A percentile compares a stretch with the other conserved stretches of the same genome.
Conservation (phyloP, 1,284 basidiomycete genomes). For the Moesziomyces parantarcticus region DNA sequence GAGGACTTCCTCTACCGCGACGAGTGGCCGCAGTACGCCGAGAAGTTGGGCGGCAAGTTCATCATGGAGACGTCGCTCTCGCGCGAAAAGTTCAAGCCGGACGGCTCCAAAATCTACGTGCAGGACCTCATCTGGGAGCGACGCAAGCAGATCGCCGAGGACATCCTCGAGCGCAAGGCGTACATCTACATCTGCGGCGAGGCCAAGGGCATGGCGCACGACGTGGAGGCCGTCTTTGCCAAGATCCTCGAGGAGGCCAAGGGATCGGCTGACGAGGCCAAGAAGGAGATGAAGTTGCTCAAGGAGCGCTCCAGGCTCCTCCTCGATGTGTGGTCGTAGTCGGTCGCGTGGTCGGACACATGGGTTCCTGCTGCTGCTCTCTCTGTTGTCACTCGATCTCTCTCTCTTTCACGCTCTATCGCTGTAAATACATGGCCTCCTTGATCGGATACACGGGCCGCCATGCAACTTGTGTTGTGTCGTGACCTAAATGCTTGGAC, state of each 20-base stretch:
- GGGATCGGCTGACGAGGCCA: slow-evolving; percentile 77
- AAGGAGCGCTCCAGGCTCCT: slow-evolving; percentile 52
- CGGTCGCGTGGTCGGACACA: not conserved
- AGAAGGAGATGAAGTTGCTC: slow-evolving; percentile 53
- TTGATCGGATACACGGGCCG: no score
- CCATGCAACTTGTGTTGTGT: no score
- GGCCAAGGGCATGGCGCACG: slow-evolving; percentile 93
- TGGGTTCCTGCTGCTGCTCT: no score
- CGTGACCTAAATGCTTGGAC: no score
- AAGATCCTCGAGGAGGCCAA: slow-evolving; percentile 92
- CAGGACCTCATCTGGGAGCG: slow-evolving; percentile 75
- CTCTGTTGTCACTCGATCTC: no score
- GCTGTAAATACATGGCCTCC: no score
- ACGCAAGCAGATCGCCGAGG: slow-evolving; percentile 77
- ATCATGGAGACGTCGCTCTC: slow-evolving; percentile 88
- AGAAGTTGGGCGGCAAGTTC: slow-evolving; percentile 91
- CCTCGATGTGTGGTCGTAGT: slow-evolving; percentile 47
- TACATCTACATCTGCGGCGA: slow-evolving; percentile 84
- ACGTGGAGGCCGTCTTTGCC: slow-evolving; percentile 87
- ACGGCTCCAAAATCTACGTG: slow-evolving; percentile 96
- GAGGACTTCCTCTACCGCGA: slow-evolving; percentile 94
- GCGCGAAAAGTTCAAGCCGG: slow-evolving; percentile 78
- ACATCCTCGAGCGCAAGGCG: slow-evolving; percentile 90
- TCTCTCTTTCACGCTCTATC: no score
- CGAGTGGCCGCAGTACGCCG: slow-evolving; percentile 89